A percentile compares a stretch with the other conserved stretches of the same genome.
phyloP scores from a whole-genome alignment of 306 rosid species.

The Prunus salicina region DNA sequence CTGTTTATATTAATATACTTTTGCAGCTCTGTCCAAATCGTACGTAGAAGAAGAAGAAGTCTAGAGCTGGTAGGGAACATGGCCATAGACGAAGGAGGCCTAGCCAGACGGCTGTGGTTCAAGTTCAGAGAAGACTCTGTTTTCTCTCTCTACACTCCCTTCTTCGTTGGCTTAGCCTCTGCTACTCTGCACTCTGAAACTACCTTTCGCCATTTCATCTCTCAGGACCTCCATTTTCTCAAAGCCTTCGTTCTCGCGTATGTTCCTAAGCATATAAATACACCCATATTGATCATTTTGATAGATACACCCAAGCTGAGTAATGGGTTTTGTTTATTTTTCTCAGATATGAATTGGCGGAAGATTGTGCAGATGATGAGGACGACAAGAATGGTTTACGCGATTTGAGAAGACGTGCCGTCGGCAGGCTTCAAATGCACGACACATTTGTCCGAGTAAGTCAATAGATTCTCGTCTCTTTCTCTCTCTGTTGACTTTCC shows the following conservation, averaged over 20 bases:
- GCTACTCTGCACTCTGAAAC: constrained; percentile 5
- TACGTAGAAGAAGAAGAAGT: neutral
- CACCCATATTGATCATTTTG: neutral
- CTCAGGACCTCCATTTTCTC: constrained; percentile 21
- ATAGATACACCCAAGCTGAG: neutral
- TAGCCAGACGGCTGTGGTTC: constrained; percentile 16
- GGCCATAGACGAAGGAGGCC: constrained; percentile 8
- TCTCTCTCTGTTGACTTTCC: neutral
- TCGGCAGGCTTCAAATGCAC: constrained; percentile 19
- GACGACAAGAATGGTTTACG: constrained; percentile 23
- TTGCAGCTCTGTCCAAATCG: neutral
- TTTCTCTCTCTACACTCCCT: constrained; percentile 14
- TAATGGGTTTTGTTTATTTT: neutral
- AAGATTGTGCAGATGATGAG: constrained; percentile 28
- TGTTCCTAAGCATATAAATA: neutral
- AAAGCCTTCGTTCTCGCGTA: constrained; percentile 18
- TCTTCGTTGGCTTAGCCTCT: constrained; percentile 22
- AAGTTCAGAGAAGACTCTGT: constrained; percentile 4
- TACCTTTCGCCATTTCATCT: constrained; percentile 14
- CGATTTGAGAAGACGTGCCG: constrained; percentile 19
- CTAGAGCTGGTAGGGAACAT: neutral
- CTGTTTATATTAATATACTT: neutral
- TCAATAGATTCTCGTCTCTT: neutral
- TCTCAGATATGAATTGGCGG: constrained; percentile 30
- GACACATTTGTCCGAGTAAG: constrained; percentile 16